A percentile compares a stretch with the other conserved stretches of the same genome.
Evolutionary conservation across 352 stramenopile genomes (phyloP).

Genomic region (Phytophthora kernoviae): DNA sequence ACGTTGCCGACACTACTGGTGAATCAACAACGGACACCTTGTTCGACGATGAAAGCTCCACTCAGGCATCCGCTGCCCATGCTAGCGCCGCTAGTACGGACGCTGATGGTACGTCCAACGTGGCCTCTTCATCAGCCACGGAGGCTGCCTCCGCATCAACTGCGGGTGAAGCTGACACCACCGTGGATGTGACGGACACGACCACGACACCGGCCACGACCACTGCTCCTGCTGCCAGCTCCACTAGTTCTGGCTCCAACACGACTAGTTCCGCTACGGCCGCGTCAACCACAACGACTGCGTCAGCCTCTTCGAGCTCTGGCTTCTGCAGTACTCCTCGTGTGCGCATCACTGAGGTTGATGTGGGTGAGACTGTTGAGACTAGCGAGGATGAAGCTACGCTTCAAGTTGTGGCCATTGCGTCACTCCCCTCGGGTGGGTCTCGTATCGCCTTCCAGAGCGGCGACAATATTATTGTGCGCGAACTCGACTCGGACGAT

Average conservation of each 20-base stretch:
- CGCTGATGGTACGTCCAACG: background rate
- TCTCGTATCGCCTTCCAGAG: slow-evolving; percentile 51
- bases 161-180: slow-evolving; percentile 11
- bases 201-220: slow-evolving; percentile 1
- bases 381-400: slow-evolving; percentile 43
- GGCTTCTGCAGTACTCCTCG: slow-evolving; percentile 26
- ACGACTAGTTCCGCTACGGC: background rate
- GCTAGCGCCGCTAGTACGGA: slow-evolving; percentile 1
- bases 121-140: background rate
- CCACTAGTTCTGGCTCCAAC: background rate
- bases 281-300: background rate
- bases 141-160: slow-evolving; percentile 5
- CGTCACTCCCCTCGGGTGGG: slow-evolving; percentile 39
- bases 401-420: slow-evolving; percentile 48
- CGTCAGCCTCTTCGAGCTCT: slow-evolving; percentile 8
- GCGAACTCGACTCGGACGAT: slow-evolving; percentile 44
- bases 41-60: background rate
- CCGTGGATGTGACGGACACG: slow-evolving; percentile 4
- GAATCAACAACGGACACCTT: background rate
- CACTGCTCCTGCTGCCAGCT: background rate
- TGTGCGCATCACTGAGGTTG: slow-evolving; percentile 40
- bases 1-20: slow-evolving; percentile 9
- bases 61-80: background rate
- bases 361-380: slow-evolving; percentile 34
- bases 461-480: slow-evolving; percentile 36